Evolutionary conservation across 2,329 filamentous ascomycete species (phyloP).

Genomic region (Penicillium sclerotiorum): DNA sequence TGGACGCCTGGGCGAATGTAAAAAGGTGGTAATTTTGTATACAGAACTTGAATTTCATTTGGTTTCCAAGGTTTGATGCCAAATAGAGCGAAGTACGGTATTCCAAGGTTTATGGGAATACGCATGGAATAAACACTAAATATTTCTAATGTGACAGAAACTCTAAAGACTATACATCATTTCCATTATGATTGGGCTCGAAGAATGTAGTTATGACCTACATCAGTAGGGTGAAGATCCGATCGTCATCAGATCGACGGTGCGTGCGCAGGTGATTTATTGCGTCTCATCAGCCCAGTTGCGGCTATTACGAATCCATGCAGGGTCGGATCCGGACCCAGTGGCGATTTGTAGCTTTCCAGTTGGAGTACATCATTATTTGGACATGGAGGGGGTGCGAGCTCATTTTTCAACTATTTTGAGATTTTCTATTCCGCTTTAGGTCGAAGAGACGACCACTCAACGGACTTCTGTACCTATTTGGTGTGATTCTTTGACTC

Average conservation of each 20-base stretch:
- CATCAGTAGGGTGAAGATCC: not conserved
- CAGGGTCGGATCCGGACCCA: constrained; percentile 1
- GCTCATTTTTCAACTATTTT: not conserved
- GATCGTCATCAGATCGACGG: constrained; percentile 21
- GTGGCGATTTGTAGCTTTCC: not conserved
- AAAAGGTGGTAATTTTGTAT: too few relatives aligned
- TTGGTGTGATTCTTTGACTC: not conserved
- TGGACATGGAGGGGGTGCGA: not conserved
- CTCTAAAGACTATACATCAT: not conserved
- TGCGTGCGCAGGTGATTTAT: constrained; percentile 25
- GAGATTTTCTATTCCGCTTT: too few relatives aligned
- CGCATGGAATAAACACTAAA: not conserved
- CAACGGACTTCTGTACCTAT: not conserved
- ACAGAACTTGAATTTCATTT: too few relatives aligned
- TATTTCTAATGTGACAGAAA: not conserved
- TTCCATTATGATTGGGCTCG: not conserved
- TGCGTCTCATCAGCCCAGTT: constrained; percentile 25
- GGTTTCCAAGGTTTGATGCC: too few relatives aligned
- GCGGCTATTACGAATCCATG: constrained; percentile 13
- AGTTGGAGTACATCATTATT: not conserved
- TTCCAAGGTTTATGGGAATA: not conserved
- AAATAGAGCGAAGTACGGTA: too few relatives aligned
- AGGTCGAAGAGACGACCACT: not conserved
- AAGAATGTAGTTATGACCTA: not conserved
- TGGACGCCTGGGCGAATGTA: too few relatives aligned